Base-by-base conservation (phyloP, 2,329 filamentous ascomycete species). In the Pseudogymnoascus sp. region DNA sequence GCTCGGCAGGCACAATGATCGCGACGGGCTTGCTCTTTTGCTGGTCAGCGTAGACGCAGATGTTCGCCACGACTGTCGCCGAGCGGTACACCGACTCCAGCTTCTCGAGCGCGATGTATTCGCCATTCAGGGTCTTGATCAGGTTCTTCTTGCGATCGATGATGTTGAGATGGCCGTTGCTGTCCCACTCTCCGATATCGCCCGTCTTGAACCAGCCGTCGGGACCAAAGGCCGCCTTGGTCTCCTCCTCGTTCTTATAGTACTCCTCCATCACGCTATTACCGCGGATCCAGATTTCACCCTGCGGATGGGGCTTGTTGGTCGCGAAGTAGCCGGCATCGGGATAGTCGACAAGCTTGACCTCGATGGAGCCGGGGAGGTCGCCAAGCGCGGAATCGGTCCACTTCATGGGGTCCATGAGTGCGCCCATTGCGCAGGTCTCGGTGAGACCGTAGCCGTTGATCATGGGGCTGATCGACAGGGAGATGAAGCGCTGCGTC, bases 21-120 rank as follows among this genome's bases (percentile, higher is more conserved):
- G 92, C 92, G 63, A 96, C 83, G 1, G 92, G 90, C 70, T 90
- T 88, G 66, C 84, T 81, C 75, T 91, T 84, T 65, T 87, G 83
- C 68, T 83, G 77, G 59, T 90, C 89, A 52, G 90, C 92, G 72
- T 94, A 89, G 60, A 96, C 82, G 80, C 93, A 94, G 72, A 96
- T 85, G 77, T 96, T 96, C 65, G 83, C 83, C 16, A 96, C 90
- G 12, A 88, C 83, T 14, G 84, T 80, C 12, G 83, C 84, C 39
- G 90, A 87, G 65, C 92, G 88, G 78, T 97, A 97, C 61, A 96
- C 81, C 2, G 92, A 89, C 78, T 97, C 92, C 63, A 97, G 85
- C 81, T 92, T 97, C 79, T 97, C 93, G 6, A 97, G 83, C 21
- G 93, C 93, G 74, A 97, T 95, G 77, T 97, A 97, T 80, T 97